Evolutionary conservation across 106 monocot species (phyloP).

Genomic region (Platanthera zijinensis): DNA sequence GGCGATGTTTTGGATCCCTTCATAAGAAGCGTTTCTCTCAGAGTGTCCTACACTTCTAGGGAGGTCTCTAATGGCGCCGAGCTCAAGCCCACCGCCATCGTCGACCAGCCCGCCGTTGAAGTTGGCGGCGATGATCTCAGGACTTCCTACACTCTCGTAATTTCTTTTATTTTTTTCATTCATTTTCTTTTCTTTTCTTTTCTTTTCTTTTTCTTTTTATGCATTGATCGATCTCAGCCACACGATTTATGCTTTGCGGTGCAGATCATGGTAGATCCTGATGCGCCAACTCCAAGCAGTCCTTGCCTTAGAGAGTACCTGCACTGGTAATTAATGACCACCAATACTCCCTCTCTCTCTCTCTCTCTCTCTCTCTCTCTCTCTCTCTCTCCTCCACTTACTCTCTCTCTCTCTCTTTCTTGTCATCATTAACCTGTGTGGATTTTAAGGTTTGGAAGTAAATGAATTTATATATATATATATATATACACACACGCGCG

Average conservation of each 20-base stretch:
- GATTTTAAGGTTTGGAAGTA: too few relatives aligned
- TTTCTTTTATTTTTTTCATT: background rate
- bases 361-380: background rate
- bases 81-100: constrained; percentile 39
- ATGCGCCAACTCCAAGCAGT: constrained; percentile 54
- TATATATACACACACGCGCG: too few relatives aligned
- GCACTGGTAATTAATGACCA: constrained; percentile 29
- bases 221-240: background rate
- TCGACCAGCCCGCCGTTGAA: constrained; percentile 38
- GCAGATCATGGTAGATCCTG: constrained; percentile 54
- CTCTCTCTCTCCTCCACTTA: too few relatives aligned
- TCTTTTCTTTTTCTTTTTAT: background rate
- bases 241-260: background rate
- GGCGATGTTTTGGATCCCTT: constrained; percentile 58
- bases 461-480: too few relatives aligned
- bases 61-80: constrained; percentile 46
- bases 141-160: constrained; percentile 54
- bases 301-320: constrained; percentile 47
- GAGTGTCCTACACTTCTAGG: constrained; percentile 27
- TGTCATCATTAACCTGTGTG: too few relatives aligned
- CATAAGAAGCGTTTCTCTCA: constrained; percentile 19
- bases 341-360: background rate
- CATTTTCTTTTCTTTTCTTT: background rate
- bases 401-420: too few relatives aligned
- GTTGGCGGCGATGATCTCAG: constrained; percentile 46